Percentiles rank a stretch among this genome's conserved stretches.
phyloP scores from a whole-genome alignment of 148 eudicot genomes.

The Spergularia bocconei region DNA sequence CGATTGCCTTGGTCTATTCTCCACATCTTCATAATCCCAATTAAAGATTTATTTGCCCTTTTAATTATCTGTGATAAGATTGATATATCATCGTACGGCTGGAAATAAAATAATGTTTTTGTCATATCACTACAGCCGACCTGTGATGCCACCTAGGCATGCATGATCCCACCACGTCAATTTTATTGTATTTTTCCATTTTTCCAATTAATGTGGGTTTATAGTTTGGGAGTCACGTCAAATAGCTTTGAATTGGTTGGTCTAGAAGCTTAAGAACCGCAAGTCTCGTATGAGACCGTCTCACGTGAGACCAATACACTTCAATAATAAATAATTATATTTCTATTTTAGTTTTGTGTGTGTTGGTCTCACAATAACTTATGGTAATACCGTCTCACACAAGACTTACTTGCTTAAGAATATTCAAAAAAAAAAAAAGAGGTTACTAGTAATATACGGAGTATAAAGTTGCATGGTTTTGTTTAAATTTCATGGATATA shows the following conservation, averaged over 20 bases:
- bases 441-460: neutral
- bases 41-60: neutral
- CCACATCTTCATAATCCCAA: slow-evolving; percentile 22
- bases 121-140: neutral
- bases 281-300: no score
- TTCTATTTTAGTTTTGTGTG: no score
- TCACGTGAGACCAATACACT: no score
- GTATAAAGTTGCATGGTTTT: neutral
- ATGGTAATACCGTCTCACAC: no score
- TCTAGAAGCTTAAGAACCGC: slow-evolving; percentile 2
- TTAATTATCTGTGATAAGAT: neutral
- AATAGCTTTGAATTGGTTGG: neutral
- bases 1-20: slow-evolving; percentile 11
- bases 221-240: slow-evolving; percentile 7
- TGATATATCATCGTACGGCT: slow-evolving; percentile 17
- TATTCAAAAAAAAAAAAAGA: neutral
- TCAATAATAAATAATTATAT: no score
- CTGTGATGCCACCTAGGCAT: slow-evolving; percentile 1
- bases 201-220: neutral
- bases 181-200: neutral
- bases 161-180: neutral
- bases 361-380: no score
- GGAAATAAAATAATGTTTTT: neutral
- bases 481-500: no score
- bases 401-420: no score